These are phyloP conservation scores for Lobosporangium transversale DNA, from an alignment of 192 early-diverging fungal genomes.

Conservation along the genomic window DNA sequence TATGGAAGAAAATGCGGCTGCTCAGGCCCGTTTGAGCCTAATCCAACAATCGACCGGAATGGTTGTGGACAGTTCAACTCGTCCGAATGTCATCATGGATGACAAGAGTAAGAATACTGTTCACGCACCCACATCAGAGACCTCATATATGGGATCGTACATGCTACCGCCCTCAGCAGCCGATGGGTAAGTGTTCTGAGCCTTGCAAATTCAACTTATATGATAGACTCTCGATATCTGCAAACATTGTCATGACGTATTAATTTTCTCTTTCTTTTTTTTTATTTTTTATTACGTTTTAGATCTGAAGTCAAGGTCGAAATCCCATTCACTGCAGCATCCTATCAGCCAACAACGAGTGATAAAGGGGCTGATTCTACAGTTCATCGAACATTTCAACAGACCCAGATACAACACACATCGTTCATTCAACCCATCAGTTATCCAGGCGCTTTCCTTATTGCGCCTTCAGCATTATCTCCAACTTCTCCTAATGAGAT, in stretches of 20 bases:
- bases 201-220: background rate
- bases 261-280: too few species aligned
- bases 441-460: constrained; percentile 13
- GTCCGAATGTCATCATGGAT: constrained; percentile 42
- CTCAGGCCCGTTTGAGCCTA: constrained; percentile 24
- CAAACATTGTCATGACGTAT: too few species aligned
- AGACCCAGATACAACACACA: constrained; percentile 11
- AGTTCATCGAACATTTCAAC: background rate
- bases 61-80: constrained; percentile 27
- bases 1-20: background rate
- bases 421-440: constrained; percentile 16
- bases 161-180: background rate
- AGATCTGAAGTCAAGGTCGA: constrained; percentile 22
- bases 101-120: constrained; percentile 24
- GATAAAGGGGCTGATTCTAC: background rate
- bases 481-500: background rate
- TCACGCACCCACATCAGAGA: constrained; percentile 5
- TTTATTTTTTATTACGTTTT: background rate
- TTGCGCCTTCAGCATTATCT: constrained; percentile 7
- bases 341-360: constrained; percentile 3
- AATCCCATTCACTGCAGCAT: constrained; percentile 3
- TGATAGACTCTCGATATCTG: background rate
- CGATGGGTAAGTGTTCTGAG: background rate
- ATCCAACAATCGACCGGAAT: constrained; percentile 36
- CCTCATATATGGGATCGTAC: constrained; percentile 8